These are phyloP conservation scores for Chrysanthemum makinoi DNA, from an alignment of 129 eudicot genomes.

Conservation along the genomic window DNA sequence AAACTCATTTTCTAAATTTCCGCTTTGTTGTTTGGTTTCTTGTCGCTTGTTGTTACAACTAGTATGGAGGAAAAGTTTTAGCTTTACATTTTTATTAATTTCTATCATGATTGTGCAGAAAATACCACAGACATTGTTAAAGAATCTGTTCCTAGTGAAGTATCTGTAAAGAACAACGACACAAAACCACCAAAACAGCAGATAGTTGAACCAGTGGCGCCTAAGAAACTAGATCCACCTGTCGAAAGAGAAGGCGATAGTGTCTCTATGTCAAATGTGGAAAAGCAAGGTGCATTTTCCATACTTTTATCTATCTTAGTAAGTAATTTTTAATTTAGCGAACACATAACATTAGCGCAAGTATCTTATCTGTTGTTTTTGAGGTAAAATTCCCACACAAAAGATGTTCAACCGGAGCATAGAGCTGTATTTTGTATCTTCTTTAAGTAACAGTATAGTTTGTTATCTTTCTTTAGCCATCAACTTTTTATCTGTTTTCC, in stretches of 20 bases:
- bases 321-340: slow-evolving; percentile 9
- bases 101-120: slow-evolving; percentile 38
- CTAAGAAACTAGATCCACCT: slow-evolving; percentile 23
- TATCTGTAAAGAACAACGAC: slow-evolving; percentile 21
- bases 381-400: not conserved
- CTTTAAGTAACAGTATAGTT: not conserved
- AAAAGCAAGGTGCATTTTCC: slow-evolving; percentile 38
- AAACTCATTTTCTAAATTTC: too few species aligned
- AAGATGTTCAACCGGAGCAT: not conserved
- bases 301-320: not conserved
- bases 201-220: slow-evolving; percentile 27
- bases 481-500: not conserved
- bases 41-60: too few species aligned
- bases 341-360: not conserved
- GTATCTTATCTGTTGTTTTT: not conserved
- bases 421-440: not conserved
- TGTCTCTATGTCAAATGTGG: not conserved
- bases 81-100: not conserved
- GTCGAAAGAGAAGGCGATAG: slow-evolving; percentile 24
- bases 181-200: slow-evolving; percentile 31
- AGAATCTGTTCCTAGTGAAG: slow-evolving; percentile 32
- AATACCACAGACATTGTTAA: slow-evolving; percentile 22
- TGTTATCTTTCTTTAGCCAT: not conserved
- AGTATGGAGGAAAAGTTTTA: too few species aligned
- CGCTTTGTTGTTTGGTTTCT: too few species aligned